Evolutionary conservation across 176 grass and related monocot species (phyloP), one percentile per base, ranked within the genome.

Genomic region (Ensete glaucum): DNA sequence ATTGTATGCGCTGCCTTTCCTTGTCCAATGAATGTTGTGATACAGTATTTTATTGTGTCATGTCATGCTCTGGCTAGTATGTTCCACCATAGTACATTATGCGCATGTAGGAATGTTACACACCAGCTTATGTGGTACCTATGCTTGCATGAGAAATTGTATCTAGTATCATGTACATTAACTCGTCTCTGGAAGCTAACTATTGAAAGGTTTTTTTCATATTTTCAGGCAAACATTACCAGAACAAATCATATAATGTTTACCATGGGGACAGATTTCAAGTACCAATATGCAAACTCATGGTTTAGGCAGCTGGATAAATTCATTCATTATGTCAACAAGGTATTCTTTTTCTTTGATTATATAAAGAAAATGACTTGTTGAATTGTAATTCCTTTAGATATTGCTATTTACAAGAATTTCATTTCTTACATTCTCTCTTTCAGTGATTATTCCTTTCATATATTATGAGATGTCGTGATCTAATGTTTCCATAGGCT

Each of bases 221-320:
- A 71, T 81, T 54, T 77, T 23, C 77, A 97, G 94, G 94, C 90
- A 81, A 97, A 97, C 69, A 78, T 97, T 62, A 97, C 94, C 54
- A 90, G 94, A 81, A 87, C 90, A 64, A 97, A 97, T 81, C 93
- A 97, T 83, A 79, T 97, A 73, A 97, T 97, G 93, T 97, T 97
- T 86, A 97, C 93, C 25, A 97, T 97, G 93, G 93, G 93, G 62
- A 97, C 93, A 83, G 93, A 97, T 76, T 97, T 97, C 84, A 97
- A 97, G 81, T 97, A 97, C 80, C 93, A 97, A 85, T 97, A 97
- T 17, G 90, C 93, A 54, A 90, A 84, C 78, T 90, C 85, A 70
- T 97, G 93, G 93, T 97, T 97, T 77, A 90, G 93, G 76, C 88
- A 97, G 74, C 79, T 97, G 84, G 93, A 97, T 85, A 97, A 93